These are phyloP conservation scores for Vitis labrusca DNA, from an alignment of 164 flowering plant genomes.

Conservation along the genomic window DNA sequence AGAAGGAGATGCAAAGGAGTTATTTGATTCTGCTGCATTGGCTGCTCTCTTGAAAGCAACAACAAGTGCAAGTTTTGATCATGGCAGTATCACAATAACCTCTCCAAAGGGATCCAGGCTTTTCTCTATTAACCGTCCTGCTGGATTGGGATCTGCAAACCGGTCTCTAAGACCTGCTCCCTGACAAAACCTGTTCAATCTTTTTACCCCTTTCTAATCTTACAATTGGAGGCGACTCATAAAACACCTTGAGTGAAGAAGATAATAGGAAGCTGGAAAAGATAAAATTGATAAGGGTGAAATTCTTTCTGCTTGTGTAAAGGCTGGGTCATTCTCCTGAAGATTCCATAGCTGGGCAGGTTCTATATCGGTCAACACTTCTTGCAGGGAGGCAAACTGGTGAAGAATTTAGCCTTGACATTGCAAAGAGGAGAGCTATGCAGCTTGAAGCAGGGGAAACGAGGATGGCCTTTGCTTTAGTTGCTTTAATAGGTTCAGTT, in stretches of 20 bases:
- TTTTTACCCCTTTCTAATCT: conserved; percentile 39
- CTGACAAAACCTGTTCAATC: conserved; percentile 44
- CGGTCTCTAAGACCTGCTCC: conserved; percentile 60
- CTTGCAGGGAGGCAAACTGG: conserved; percentile 62
- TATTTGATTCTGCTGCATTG: no score
- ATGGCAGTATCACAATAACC: conserved; percentile 52
- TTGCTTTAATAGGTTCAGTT: no score
- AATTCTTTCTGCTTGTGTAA: conserved; percentile 78
- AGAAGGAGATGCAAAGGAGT: conserved; percentile 45
- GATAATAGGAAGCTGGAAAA: conserved; percentile 74
- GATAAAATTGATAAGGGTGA: conserved; percentile 72
- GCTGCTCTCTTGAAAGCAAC: conserved; percentile 87
- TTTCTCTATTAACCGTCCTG: conserved; percentile 89
- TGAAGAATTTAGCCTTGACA: conserved; percentile 58
- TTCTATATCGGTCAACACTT: conserved; percentile 72
- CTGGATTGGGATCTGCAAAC: conserved; percentile 79
- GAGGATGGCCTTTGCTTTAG: conserved; percentile 23
- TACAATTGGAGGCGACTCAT: conserved; percentile 37
- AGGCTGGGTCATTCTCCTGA: conserved; percentile 78
- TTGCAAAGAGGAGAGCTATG: conserved; percentile 64
- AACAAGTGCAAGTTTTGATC: conserved; percentile 51
- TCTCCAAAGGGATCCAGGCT: conserved; percentile 76
- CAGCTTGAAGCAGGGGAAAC: conserved; percentile 64
- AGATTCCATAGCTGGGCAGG: conserved; percentile 78
- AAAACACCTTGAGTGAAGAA: conserved; percentile 62